Evolutionary conservation across 2,329 filamentous ascomycete genomes (phyloP), one percentile per base, ranked within the genome.

Genomic region (Sclerotiophoma versabilis): DNA sequence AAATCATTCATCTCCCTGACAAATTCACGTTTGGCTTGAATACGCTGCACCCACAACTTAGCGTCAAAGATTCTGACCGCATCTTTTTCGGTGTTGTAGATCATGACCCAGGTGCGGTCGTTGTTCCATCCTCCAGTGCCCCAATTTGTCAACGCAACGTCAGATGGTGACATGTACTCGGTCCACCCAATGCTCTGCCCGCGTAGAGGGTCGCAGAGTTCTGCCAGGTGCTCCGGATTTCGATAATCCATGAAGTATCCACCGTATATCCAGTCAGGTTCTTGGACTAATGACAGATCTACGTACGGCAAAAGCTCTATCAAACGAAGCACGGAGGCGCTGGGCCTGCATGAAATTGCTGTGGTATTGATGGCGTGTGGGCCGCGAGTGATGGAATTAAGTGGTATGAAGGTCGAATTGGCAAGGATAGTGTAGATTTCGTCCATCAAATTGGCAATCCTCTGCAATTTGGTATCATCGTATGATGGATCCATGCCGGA

Each of bases 291-390:
- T n/a, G 45, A 30, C 0, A 14, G 8, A 14, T 60, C 57, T 5
- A 63, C 56, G 22, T 63, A 63, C 2, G 59, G 62, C 27, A 64
- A 26, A 4, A 64, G 37, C 5, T 64, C 52, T 51, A 61, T 56
- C 2, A 64, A 41, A 10, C 56, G 57, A 26, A 62, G 38, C 7
- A 57, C 57, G 5, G 50, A 42, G 12, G 50, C 42, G 8, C 46
- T 37, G 11, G 41, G 58, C 30, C 48, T 54, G 37, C 57, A 64
- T 2, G 43, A 15, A 17, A 54, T 41, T 7, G 50, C 50, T 9
- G 59, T 60, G 1, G 23, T 29, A 19, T 62, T 64, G 38, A 64
- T 54, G 1, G 42, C 27, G 22, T 64, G 62, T 10, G 55, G 59
- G 14, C 62, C 62, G 4, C 53, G 52, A 23, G 46, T 50, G 5